Conservation (phyloP, 2,329 filamentous ascomycete species). For the Calonectria honghensis region DNA sequence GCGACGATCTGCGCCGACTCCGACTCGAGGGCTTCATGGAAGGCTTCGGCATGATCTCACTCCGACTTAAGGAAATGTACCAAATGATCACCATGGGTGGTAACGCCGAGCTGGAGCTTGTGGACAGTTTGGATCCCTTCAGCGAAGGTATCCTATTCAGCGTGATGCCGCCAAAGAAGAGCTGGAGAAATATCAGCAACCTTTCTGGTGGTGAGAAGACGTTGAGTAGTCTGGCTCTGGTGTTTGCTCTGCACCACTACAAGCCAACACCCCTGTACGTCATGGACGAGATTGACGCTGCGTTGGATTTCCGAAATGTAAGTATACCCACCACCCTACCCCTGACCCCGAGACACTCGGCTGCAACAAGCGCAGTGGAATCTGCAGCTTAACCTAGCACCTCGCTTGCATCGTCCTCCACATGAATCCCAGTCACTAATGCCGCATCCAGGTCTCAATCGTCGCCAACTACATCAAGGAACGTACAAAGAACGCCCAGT, state of each 20-base stretch:
- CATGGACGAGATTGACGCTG: conserved; percentile 99
- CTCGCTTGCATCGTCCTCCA: conserved; percentile 39
- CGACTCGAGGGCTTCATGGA: conserved; percentile 99
- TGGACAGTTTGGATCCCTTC: conserved; percentile 97
- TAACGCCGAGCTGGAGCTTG: conserved; percentile 97
- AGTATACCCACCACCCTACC: conserved; percentile 65
- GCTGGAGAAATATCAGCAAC: conserved; percentile 99
- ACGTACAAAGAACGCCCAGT: conserved; percentile 98
- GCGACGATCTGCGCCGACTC: conserved; percentile 92
- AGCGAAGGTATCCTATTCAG: conserved; percentile 97
- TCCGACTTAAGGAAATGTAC: conserved; percentile 99
- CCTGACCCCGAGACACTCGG: conserved; percentile 51
- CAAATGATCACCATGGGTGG: conserved; percentile 99
- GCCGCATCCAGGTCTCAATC: conserved; percentile 84
- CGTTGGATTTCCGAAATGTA: conserved; percentile 97
- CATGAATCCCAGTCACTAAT: conserved; percentile 44
- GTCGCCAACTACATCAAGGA: conserved; percentile 99
- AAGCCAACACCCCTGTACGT: conserved; percentile 98
- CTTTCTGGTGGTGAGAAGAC: conserved; percentile 98
- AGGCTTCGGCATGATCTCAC: conserved; percentile 94
- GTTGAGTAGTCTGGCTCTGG: conserved; percentile 90
- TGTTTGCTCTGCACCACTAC: conserved; percentile 99
- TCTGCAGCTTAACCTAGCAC: conserved; percentile 44
- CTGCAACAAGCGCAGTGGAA: conserved; percentile 41
- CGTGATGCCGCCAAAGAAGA: conserved; percentile 99